phyloP scores from a whole-genome alignment of 163 green algal genomes.

The Prototheca wickerhamii region DNA sequence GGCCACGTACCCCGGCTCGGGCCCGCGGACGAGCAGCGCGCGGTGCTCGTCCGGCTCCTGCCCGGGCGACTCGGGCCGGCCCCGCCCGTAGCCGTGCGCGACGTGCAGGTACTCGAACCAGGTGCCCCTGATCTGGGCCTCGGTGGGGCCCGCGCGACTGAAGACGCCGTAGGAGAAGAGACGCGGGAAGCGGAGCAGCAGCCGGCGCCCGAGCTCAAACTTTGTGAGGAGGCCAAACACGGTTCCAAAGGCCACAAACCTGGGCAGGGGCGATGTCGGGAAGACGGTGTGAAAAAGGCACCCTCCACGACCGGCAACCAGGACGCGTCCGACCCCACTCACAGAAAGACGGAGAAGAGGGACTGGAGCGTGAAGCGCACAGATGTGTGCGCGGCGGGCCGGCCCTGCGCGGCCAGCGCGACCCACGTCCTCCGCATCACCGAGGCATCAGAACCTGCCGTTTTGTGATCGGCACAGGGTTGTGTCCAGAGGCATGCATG shows the following conservation, averaged over 20 bases:
- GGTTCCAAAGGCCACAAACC: constrained; percentile 47
- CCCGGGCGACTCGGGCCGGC: not conserved
- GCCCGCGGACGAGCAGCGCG: constrained; percentile 27
- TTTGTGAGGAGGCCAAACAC: constrained; percentile 40
- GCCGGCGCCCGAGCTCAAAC: constrained; percentile 32
- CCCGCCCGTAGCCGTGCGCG: constrained; percentile 31
- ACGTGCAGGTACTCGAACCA: constrained; percentile 42
- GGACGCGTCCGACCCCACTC: not conserved
- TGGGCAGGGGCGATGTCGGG: constrained; percentile 1
- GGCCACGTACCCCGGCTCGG: constrained; percentile 56
- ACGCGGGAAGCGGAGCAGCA: constrained; percentile 52
- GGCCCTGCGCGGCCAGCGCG: constrained; percentile 16
- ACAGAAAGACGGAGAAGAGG: not conserved
- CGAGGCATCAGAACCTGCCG: constrained; percentile 51
- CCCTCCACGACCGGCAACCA: not conserved
- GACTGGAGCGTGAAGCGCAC: constrained; percentile 43
- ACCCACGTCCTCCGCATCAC: constrained; percentile 51
- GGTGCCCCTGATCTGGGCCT: constrained; percentile 48
- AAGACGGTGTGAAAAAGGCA: too few relatives aligned
- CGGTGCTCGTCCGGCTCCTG: constrained; percentile 21
- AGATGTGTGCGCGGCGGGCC: constrained; percentile 46
- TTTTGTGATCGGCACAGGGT: not conserved
- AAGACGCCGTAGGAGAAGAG: constrained; percentile 64
- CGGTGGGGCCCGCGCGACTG: constrained; percentile 43
- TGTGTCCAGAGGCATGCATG: not conserved